Base-by-base conservation (phyloP, 805 yeast genomes). In the Schwanniomyces vanrijiae region DNA sequence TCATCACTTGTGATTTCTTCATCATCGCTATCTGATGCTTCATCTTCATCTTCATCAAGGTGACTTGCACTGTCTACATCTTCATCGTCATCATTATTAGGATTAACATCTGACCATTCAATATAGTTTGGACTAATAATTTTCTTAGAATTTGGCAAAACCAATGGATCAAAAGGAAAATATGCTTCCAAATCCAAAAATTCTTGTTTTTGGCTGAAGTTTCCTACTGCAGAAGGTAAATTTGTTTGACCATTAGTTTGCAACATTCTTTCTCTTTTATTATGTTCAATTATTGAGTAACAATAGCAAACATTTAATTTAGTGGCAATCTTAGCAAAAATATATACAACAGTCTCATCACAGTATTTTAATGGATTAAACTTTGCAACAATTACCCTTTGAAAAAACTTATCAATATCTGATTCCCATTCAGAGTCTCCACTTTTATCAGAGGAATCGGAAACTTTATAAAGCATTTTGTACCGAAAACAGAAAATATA, bases 311-410 rank as follows among this genome's bases (percentile, higher is more conserved):
- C 87, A 60, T 89, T 90, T 55, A 89, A 88, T 58, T 84, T 84
- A 56, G 92, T 95, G 3, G 98, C 89, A 37, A 94, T 82, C 54
- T 90, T 85, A 10, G 98, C 97, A 73, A 92, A 92, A 75, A 91
- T 92, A 48, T 84, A 77, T 50, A 91, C 96, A 40, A 92, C 97
- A 13, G 95, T 89, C 59, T 88, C 96, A 61, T 91, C 92, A 67
- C 97, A 90, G 71, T 83, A 92, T 62, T 90, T 89, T 57, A 92
- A 77, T 3, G 98, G 98, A 63, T 92, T 94, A 75, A 94, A 92
- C 60, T 87, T 87, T 9, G 97, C 85, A 31, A 90, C 78, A 28
- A 92, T 82, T 59, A 88, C 80, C 53, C 95, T 77, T 64, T 87
- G 96, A 71, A 91, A 90, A 53, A 94, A 86, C 68, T 84, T 86